Evolutionary conservation across 805 yeast species (phyloP).

Genomic region (Starmera quercuum): DNA sequence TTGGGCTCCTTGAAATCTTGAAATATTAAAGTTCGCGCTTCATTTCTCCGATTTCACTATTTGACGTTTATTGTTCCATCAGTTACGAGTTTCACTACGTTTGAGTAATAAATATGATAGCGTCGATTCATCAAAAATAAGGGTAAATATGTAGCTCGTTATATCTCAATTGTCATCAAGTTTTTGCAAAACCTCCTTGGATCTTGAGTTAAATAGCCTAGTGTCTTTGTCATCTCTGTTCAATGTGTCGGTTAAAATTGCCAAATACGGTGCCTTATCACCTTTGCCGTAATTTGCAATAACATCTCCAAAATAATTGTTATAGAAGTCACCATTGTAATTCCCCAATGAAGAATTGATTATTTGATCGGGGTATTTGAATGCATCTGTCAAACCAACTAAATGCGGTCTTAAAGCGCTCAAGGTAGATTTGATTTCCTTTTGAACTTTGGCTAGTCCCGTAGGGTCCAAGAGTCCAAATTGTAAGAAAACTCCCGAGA

Average conservation of each 20-base stretch:
- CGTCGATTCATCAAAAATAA: too few species aligned
- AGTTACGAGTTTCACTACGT: too few species aligned
- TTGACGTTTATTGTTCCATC: too few species aligned
- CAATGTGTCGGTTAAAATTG: conserved; percentile 28
- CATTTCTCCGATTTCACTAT: too few species aligned
- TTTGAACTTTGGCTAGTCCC: conserved; percentile 34
- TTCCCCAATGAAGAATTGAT: conserved; percentile 78
- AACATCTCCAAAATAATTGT: conserved; percentile 64
- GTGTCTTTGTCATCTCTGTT: conserved; percentile 31
- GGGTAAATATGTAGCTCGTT: too few species aligned
- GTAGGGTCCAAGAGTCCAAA: conserved; percentile 46
- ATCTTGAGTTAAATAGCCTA: conserved; percentile 24
- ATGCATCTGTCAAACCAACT: conserved; percentile 76
- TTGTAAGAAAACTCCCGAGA: conserved; percentile 65
- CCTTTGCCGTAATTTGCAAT: conserved; percentile 36
- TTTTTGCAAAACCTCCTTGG: conserved; percentile 21
- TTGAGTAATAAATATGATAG: too few species aligned
- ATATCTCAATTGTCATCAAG: too few species aligned
- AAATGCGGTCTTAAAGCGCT: conserved; percentile 55
- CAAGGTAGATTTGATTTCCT: conserved; percentile 39
- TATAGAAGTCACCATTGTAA: conserved; percentile 77
- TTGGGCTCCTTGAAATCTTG: too few species aligned
- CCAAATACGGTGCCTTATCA: conserved; percentile 46
- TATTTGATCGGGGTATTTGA: conserved; percentile 72
- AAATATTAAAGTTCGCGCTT: too few species aligned